Percentiles rank a stretch among this genome's conserved stretches.
These are phyloP conservation scores for Diaporthe vaccinii DNA, from an alignment of 2,329 filamentous ascomycete genomes.

Conservation along the genomic window DNA sequence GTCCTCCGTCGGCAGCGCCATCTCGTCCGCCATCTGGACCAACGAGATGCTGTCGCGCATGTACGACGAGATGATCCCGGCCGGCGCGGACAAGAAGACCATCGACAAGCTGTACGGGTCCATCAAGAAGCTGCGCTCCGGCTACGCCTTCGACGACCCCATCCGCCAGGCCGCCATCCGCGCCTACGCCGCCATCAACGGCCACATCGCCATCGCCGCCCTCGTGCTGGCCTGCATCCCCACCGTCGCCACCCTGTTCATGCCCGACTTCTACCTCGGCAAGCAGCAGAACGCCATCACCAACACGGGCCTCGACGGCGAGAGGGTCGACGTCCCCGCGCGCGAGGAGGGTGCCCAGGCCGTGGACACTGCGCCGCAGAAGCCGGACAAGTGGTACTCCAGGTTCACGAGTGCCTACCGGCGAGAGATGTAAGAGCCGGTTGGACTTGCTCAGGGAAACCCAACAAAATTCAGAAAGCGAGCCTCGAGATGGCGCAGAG, in stretches of 20 bases:
- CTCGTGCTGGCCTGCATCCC: slow-evolving; percentile 50
- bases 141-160: slow-evolving; percentile 51
- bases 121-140: slow-evolving; percentile 51
- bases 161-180: slow-evolving; percentile 54
- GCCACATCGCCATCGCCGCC: slow-evolving; percentile 52
- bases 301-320: slow-evolving; percentile 41
- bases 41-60: slow-evolving; percentile 53
- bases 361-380: not conserved
- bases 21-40: slow-evolving; percentile 56
- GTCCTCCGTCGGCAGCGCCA: slow-evolving; percentile 54
- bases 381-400: slow-evolving; percentile 27
- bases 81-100: slow-evolving; percentile 43
- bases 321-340: slow-evolving; percentile 27
- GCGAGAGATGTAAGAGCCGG: not conserved
- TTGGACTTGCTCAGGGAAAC: not conserved
- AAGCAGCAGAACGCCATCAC: slow-evolving; percentile 45
- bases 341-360: slow-evolving; percentile 10
- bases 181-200: slow-evolving; percentile 53
- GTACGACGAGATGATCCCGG: slow-evolving; percentile 48
- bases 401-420: slow-evolving; percentile 19
- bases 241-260: slow-evolving; percentile 54
- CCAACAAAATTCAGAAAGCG: not conserved
- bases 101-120: slow-evolving; percentile 51
- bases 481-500: not conserved
- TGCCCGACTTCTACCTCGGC: slow-evolving; percentile 54